phyloP scores from a whole-genome alignment of 2,329 filamentous ascomycete genomes.

The Hypoxylon rubiginosum region DNA sequence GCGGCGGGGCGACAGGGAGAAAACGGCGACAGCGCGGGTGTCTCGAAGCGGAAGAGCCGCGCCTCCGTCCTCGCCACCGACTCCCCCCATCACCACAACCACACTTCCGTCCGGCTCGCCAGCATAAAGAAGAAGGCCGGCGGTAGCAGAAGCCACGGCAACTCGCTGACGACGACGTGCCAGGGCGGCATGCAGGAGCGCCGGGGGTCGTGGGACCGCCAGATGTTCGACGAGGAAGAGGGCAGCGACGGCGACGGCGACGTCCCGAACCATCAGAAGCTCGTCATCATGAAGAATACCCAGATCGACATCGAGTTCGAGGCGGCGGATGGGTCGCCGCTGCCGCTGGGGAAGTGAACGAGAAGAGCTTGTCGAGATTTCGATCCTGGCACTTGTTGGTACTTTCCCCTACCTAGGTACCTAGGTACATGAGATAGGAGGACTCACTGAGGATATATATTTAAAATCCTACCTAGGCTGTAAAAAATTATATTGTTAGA shows the following conservation, averaged over 20 bases:
- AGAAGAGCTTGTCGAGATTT: neutral
- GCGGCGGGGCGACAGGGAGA: neutral
- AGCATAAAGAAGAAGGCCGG: neutral
- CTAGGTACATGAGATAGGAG: neutral
- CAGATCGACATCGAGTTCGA: slow-evolving; percentile 39
- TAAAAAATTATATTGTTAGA: too few relatives aligned
- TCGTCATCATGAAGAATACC: slow-evolving; percentile 43
- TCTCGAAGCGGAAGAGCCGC: neutral
- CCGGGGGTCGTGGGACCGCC: slow-evolving; percentile 1
- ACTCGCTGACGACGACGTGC: slow-evolving; percentile 28
- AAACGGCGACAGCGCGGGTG: too few relatives aligned
- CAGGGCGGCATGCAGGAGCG: neutral
- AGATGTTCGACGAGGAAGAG: neutral
- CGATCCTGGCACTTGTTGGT: neutral
- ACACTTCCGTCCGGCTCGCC: slow-evolving; percentile 5
- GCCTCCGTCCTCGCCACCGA: neutral
- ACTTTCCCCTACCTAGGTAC: neutral
- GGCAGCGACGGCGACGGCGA: slow-evolving; percentile 19
- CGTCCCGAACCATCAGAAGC: slow-evolving; percentile 18
- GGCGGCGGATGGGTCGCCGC: neutral
- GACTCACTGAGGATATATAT: neutral
- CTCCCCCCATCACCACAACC: neutral
- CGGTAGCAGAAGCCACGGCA: too few relatives aligned
- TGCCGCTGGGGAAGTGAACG: neutral
- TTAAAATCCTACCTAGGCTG: neutral